These are phyloP conservation scores for Pestalotiopsis sp. DNA, from an alignment of 2,329 filamentous ascomycete species.

Conservation along the genomic window DNA sequence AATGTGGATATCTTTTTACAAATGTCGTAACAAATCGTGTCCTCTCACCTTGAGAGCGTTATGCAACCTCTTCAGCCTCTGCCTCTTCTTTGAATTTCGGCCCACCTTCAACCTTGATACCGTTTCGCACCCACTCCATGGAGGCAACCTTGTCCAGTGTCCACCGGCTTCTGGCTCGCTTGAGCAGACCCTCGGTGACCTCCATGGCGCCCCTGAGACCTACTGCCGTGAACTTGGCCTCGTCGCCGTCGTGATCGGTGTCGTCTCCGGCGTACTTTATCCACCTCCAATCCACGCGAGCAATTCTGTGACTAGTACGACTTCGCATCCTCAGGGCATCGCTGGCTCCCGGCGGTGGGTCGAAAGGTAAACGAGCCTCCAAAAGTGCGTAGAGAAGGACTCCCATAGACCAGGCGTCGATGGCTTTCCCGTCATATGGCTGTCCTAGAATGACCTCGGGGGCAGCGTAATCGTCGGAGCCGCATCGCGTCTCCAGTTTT, in stretches of 20 bases:
- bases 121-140: conserved; percentile 74
- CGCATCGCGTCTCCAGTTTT: conserved; percentile 89
- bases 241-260: conserved; percentile 77
- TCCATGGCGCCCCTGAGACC: conserved; percentile 74
- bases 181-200: conserved; percentile 82
- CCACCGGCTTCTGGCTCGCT: conserved; percentile 78
- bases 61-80: conserved; percentile 53
- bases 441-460: conserved; percentile 96
- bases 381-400: conserved; percentile 91
- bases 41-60: conserved; percentile 18
- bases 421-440: conserved; percentile 87
- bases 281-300: conserved; percentile 95
- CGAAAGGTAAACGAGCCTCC: conserved; percentile 91
- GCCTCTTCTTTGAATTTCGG: conserved; percentile 60
- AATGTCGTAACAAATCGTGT: conserved; percentile 6
- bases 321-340: conserved; percentile 76
- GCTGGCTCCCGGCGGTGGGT: conserved; percentile 78
- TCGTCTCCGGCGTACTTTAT: conserved; percentile 80
- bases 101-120: conserved; percentile 67
- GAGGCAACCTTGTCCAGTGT: conserved; percentile 71
- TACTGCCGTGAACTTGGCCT: conserved; percentile 59
- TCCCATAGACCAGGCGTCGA: conserved; percentile 93
- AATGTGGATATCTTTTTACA: not conserved
- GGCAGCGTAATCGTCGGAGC: conserved; percentile 94
- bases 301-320: conserved; percentile 89